Evolutionary conservation across 2,329 filamentous ascomycete species (phyloP), one percentile per base, ranked within the genome.

Genomic region (Phyllosticta paracitricarpa): DNA sequence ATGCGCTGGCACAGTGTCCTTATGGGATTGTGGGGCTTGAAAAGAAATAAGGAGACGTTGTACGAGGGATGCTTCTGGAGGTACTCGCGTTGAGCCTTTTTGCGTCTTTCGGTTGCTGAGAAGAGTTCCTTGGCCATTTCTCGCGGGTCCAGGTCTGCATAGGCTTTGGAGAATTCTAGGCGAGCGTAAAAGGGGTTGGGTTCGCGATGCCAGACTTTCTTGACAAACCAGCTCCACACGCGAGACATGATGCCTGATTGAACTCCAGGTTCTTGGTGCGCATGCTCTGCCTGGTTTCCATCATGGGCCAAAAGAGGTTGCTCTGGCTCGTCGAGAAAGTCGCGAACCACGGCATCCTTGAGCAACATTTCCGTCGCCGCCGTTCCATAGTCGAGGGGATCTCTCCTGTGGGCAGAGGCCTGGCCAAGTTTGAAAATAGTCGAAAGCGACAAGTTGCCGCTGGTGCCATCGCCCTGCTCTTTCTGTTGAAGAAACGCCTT

Each of bases 121-220:
- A 97, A 89, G 4, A 93, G 92, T 74, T 97, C 89, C 67, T 88
- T 88, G 17, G 93, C 95, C 87, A 97, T 91, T 64, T 88, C 85
- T 56, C 89, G 84, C 1, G 93, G 89, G 71, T 97, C 91, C 33
- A 93, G 77, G 30, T 89, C 86, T 65, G 95, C 89, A 64, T 91
- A 89, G 1, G 84, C 82, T 5, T 84, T 83, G 28, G 83, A 82
- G 58, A 86, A 81, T 64, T 90, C 84, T 63, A 95, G 83, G 35
- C 84, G 91, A 6, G 91, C 88, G 75, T 97, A 97, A 71, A 99
- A 99, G 0, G 94, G 94, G 71, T 99, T 99, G 0, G 91, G 89
- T 61, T 97, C 92, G 59, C 82, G 80, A 66, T 87, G 81, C 64
- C 78, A 82, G 57, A 89, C 74, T 9, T 77, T 73, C 6, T 77